Percentiles rank a stretch among this genome's conserved stretches.
phyloP scores from a whole-genome alignment of 2,329 filamentous ascomycete genomes.

The Dactylellina haptotyla region DNA sequence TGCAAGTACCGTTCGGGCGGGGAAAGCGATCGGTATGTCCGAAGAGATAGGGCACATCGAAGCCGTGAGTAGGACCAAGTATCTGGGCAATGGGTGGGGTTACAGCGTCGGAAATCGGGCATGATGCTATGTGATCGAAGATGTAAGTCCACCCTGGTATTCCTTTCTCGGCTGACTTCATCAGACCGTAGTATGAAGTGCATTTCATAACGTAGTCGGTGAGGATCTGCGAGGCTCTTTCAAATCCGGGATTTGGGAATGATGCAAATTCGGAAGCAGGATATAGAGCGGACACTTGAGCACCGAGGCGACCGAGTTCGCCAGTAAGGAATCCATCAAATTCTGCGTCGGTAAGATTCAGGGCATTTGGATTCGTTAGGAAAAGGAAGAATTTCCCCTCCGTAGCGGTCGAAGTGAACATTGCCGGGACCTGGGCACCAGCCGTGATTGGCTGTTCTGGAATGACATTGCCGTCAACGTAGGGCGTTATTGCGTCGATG shows the following conservation, averaged over 20 bases:
- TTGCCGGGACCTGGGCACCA: constrained; percentile 23
- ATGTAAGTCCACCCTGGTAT: constrained; percentile 38
- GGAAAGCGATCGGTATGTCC: constrained; percentile 16
- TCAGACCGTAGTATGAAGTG: constrained; percentile 23
- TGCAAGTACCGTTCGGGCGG: constrained; percentile 23
- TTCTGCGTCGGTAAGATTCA: not conserved
- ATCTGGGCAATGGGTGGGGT: not conserved
- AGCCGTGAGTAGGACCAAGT: constrained; percentile 21
- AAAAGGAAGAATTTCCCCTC: constrained; percentile 26
- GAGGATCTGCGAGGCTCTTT: constrained; percentile 27
- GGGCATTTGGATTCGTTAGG: not conserved
- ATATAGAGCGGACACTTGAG: constrained; percentile 16
- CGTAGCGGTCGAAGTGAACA: constrained; percentile 5
- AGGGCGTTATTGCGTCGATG: constrained; percentile 21
- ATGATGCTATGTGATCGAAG: constrained; percentile 19
- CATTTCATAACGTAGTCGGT: constrained; percentile 38
- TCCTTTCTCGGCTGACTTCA: constrained; percentile 19
- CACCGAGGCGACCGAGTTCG: constrained; percentile 26
- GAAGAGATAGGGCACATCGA: constrained; percentile 23
- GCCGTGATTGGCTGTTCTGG: constrained; percentile 30
- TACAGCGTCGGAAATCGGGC: not conserved
- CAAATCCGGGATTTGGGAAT: constrained; percentile 7
- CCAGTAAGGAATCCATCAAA: not conserved
- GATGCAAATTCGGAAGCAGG: constrained; percentile 16
- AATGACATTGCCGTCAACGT: constrained; percentile 34